These are phyloP conservation scores for Daldinia sp. DNA, from an alignment of 2,329 filamentous ascomycete genomes.

Conservation along the genomic window DNA sequence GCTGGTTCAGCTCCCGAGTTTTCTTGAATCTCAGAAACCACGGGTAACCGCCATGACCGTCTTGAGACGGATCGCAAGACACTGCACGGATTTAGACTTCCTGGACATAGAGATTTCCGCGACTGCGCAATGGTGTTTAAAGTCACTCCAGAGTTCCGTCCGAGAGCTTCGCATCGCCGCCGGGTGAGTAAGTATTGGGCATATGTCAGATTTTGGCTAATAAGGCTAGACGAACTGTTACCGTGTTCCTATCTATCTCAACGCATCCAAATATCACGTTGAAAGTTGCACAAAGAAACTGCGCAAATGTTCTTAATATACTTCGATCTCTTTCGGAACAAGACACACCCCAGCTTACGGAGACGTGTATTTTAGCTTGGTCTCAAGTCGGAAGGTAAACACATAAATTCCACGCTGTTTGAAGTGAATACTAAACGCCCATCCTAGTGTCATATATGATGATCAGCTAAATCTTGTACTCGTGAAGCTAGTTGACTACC, in stretches of 20 bases:
- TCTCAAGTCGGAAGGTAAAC: slow-evolving; percentile 78
- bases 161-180: slow-evolving; percentile 86
- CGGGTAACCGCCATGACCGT: slow-evolving; percentile 76
- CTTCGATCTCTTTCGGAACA: slow-evolving; percentile 77
- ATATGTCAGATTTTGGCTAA: slow-evolving; percentile 33
- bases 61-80: slow-evolving; percentile 73
- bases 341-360: slow-evolving; percentile 72
- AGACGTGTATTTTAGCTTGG: slow-evolving; percentile 87
- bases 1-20: slow-evolving; percentile 55
- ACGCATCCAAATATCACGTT: slow-evolving; percentile 47
- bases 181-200: slow-evolving; percentile 60
- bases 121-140: slow-evolving; percentile 82
- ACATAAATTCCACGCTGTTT: neutral
- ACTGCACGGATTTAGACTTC: slow-evolving; percentile 66
- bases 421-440: slow-evolving; percentile 15
- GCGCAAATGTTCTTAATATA: slow-evolving; percentile 73
- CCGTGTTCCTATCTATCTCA: slow-evolving; percentile 67
- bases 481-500: slow-evolving; percentile 82
- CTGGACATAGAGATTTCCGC: slow-evolving; percentile 73
- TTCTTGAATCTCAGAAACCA: slow-evolving; percentile 64
- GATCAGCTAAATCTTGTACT: slow-evolving; percentile 88
- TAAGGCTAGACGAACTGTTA: slow-evolving; percentile 64
- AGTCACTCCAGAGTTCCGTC: slow-evolving; percentile 81
- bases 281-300: slow-evolving; percentile 67
- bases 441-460: slow-evolving; percentile 70